A percentile compares a stretch with the other conserved stretches of the same genome.
phyloP scores from a whole-genome alignment of 116 monocot genomes.

The Trichopus zeylanicus region DNA sequence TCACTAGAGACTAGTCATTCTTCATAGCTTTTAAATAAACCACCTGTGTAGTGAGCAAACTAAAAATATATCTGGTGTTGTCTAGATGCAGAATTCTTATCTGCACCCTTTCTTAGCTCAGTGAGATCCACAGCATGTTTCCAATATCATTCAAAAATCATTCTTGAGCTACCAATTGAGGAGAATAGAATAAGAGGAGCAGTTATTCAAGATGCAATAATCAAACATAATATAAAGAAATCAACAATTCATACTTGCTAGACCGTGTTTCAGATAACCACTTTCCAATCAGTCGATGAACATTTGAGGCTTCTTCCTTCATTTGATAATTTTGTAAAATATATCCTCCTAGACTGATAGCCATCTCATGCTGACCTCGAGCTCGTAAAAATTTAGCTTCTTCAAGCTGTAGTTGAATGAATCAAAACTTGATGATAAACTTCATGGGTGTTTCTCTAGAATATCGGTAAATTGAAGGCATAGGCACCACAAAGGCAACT shows the following conservation, averaged over 20 bases:
- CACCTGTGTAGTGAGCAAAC: constrained; percentile 87
- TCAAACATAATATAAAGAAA: not conserved
- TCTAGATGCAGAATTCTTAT: constrained; percentile 33
- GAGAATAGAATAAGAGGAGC: constrained; percentile 6
- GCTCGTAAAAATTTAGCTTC: constrained; percentile 83
- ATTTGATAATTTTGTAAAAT: constrained; percentile 52
- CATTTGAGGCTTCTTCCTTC: constrained; percentile 57
- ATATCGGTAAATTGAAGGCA: not conserved
- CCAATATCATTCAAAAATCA: constrained; percentile 76
- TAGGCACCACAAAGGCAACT: too few species aligned
- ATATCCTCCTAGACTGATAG: constrained; percentile 74
- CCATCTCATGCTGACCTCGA: constrained; percentile 92
- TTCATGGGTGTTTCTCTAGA: not conserved
- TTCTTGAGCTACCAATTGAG: constrained; percentile 58
- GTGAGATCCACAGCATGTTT: constrained; percentile 72
- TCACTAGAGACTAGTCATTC: constrained; percentile 87
- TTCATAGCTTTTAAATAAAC: constrained; percentile 85
- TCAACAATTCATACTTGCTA: constrained; percentile 54
- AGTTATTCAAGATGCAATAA: not conserved
- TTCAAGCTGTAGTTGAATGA: constrained; percentile 56
- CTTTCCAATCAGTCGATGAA: constrained; percentile 82
- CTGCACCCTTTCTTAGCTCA: constrained; percentile 28
- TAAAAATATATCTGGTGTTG: constrained; percentile 71
- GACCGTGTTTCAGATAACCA: constrained; percentile 96
- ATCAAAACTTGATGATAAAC: not conserved